phyloP scores from a whole-genome alignment of 2,329 filamentous ascomycete genomes.

The Sclerotinia glacialis region DNA sequence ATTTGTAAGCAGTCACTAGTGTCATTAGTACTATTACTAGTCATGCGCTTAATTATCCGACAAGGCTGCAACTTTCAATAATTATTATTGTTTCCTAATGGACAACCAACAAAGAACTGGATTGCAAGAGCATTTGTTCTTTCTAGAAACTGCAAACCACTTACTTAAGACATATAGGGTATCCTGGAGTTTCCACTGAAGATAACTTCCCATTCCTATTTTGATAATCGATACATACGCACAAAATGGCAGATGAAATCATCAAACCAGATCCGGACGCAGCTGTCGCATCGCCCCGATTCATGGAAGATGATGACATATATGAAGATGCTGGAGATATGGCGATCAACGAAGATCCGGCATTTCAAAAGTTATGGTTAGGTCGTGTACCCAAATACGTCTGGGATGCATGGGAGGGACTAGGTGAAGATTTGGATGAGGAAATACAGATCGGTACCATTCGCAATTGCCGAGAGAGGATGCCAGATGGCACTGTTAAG shows the following conservation, averaged over 20 bases:
- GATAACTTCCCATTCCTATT: not conserved
- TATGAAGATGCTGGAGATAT: slow-evolving; percentile 67
- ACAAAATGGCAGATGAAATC: slow-evolving; percentile 37
- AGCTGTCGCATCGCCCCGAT: slow-evolving; percentile 44
- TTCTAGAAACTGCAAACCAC: not conserved
- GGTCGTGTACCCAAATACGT: slow-evolving; percentile 76
- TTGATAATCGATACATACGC: not conserved
- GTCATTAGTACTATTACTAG: not conserved
- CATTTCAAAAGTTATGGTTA: slow-evolving; percentile 58
- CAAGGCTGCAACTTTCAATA: slow-evolving; percentile 19
- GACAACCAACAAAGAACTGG: slow-evolving; percentile 2
- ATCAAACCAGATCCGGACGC: slow-evolving; percentile 53
- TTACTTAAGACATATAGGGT: not conserved
- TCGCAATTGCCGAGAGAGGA: slow-evolving; percentile 45
- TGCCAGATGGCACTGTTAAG: slow-evolving; percentile 52
- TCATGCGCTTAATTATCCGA: slow-evolving; percentile 11
- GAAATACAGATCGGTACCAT: slow-evolving; percentile 80
- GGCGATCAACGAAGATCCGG: slow-evolving; percentile 49
- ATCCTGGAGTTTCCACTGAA: not conserved
- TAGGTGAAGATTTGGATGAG: slow-evolving; percentile 66
- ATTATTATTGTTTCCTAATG: too few species aligned
- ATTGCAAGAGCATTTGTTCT: slow-evolving; percentile 10
- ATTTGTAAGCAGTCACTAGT: slow-evolving; percentile 13
- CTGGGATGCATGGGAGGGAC: slow-evolving; percentile 73
- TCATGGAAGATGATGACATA: slow-evolving; percentile 61